These are phyloP conservation scores for Candida freyschussii DNA, from an alignment of 1,139 yeast genomes.

Conservation along the genomic window DNA sequence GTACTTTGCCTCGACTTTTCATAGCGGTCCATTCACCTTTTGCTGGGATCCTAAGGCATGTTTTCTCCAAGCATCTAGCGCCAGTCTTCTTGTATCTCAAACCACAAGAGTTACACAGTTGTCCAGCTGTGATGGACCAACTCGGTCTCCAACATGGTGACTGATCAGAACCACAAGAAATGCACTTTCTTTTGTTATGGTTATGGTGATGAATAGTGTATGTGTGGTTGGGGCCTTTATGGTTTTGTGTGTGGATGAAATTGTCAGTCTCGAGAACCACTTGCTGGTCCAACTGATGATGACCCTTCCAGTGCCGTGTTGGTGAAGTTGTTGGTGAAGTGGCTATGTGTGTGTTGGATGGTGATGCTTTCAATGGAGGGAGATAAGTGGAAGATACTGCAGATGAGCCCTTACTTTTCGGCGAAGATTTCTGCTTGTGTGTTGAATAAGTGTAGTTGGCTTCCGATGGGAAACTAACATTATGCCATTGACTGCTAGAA, in stretches of 20 bases:
- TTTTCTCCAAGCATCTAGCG: slow-evolving; percentile 73
- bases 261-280: slow-evolving; percentile 18
- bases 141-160: slow-evolving; percentile 99
- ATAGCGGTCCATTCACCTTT: slow-evolving; percentile 92
- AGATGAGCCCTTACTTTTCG: slow-evolving; percentile 2
- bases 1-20: slow-evolving; percentile 63
- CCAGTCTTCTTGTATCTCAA: slow-evolving; percentile 90
- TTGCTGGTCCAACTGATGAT: slow-evolving; percentile 14
- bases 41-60: slow-evolving; percentile 87
- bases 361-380: slow-evolving; percentile 1
- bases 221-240: slow-evolving; percentile 25
- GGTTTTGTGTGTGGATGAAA: slow-evolving; percentile 25
- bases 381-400: slow-evolving; percentile 1
- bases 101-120: slow-evolving; percentile 94
- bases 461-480: slow-evolving; percentile 6
- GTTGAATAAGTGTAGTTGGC: slow-evolving; percentile 15
- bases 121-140: slow-evolving; percentile 86
- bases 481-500: slow-evolving; percentile 7
- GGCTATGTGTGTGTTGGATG: slow-evolving; percentile 1
- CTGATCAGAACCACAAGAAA: slow-evolving; percentile 86
- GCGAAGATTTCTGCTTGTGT: slow-evolving; percentile 7
- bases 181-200: slow-evolving; percentile 52
- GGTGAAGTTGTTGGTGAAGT: slow-evolving; percentile 9
- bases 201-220: slow-evolving; percentile 27
- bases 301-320: slow-evolving; percentile 15